Evolutionary conservation across 73 alveolate species (phyloP), one percentile per base, ranked within the genome.

Genomic region (Stentor roeselii): DNA sequence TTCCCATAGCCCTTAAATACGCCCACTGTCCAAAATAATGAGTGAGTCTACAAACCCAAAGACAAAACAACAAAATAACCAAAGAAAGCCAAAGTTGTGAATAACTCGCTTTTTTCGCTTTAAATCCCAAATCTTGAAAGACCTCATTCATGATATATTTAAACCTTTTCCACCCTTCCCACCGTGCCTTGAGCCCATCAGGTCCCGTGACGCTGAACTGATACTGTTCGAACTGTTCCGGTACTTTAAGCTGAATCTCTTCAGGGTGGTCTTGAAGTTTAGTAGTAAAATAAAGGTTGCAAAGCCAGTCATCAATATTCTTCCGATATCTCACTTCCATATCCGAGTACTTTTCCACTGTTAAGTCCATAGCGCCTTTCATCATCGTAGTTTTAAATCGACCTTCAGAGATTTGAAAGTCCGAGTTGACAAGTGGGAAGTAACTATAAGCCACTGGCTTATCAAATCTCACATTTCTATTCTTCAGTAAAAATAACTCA

Each of bases 361-460:
- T 40, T 32, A 61, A 75, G 59, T 90, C 90, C 14, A 87, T 76
- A n/a, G 31, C 37, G 41, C 95, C 95, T 60, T 67, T 74, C 3
- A 90, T 87, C 86, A 90, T 38, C 11, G 96, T 90, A 35, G 88
- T 36, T 76, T 91, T 91, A 59, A 88, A 91, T 40, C 82, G 82
- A 1, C 96, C 96, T 78, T 89, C 90, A 36, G 85, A 78, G 50
- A 86, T 59, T 32, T 86, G 86, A 50, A 89, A 89, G 75, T 89
- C 95, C 11, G 92, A 75, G 80, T 91, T 82, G 11, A 88, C 74
- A 11, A 91, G 86, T 3, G 96, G 96, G 75, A 85, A 91, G 42
- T 93, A 91, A 14, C 94, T 93, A 93, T 93, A 91, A 31, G 92
- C 96, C 4, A 86, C 91, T 2, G 90, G 94, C 58, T 80, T 77